These are phyloP conservation scores for Fusarium zealandicum DNA, from an alignment of 2,329 filamentous ascomycete species.

Conservation along the genomic window DNA sequence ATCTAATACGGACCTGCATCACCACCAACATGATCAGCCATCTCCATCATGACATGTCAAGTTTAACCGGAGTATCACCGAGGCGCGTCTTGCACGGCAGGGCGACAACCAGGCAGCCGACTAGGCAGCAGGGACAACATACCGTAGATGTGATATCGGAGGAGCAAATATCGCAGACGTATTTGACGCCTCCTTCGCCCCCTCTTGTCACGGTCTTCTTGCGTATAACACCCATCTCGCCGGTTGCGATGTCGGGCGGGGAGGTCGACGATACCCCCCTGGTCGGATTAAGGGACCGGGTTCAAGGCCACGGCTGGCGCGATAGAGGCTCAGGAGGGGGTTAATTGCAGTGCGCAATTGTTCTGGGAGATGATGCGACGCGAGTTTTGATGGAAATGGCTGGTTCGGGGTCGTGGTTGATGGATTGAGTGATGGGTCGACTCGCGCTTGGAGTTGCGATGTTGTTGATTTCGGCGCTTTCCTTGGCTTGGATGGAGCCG, in stretches of 20 bases:
- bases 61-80: conserved; percentile 41
- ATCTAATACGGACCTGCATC: conserved; percentile 87
- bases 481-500: conserved; percentile 29
- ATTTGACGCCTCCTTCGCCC: conserved; percentile 89
- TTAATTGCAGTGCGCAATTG: conserved; percentile 31
- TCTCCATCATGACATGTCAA: conserved; percentile 34
- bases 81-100: conserved; percentile 15
- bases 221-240: conserved; percentile 86
- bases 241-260: conserved; percentile 38
- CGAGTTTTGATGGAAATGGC: conserved; percentile 43
- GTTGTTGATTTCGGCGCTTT: conserved; percentile 39
- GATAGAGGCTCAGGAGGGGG: conserved; percentile 17
- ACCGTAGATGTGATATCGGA: conserved; percentile 97
- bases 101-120: conserved; percentile 6
- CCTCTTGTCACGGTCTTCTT: conserved; percentile 91
- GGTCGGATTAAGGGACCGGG: conserved; percentile 26
- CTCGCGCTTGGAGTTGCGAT: conserved; percentile 36
- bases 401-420: conserved; percentile 38
- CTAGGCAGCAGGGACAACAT: conserved; percentile 49
- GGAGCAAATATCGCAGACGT: conserved; percentile 96
- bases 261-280: conserved; percentile 40
- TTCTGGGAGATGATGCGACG: conserved; percentile 27
- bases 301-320: conserved; percentile 27
- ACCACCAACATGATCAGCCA: conserved; percentile 27
- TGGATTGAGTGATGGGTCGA: conserved; percentile 34